phyloP scores from a whole-genome alignment of 331 rosid genomes.

The Acacia concinna region DNA sequence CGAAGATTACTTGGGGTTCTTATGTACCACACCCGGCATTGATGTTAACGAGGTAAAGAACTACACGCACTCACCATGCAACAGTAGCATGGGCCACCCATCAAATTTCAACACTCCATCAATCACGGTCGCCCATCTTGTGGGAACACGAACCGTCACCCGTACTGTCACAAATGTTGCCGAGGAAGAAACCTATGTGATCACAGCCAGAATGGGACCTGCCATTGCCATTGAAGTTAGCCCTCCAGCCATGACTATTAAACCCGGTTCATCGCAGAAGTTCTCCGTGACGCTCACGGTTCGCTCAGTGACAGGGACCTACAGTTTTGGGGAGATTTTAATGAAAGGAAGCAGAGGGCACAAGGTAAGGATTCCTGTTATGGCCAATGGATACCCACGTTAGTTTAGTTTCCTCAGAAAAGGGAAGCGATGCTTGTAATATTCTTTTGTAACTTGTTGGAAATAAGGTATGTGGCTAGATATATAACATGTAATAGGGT shows the following conservation, averaged over 20 bases:
- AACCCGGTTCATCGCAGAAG: constrained; percentile 68
- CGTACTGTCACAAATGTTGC: constrained; percentile 90
- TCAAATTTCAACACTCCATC: constrained; percentile 88
- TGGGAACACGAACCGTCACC: constrained; percentile 59
- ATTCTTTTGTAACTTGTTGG: constrained; percentile 90
- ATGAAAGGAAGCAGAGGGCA: constrained; percentile 94
- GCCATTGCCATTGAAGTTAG: constrained; percentile 75
- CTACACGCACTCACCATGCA: constrained; percentile 79
- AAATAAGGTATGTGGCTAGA: constrained; percentile 53
- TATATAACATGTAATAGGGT: constrained; percentile 45
- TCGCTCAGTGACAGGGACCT: constrained; percentile 74
- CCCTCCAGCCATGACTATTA: constrained; percentile 87
- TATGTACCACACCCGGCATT: constrained; percentile 94
- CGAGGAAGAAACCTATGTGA: constrained; percentile 78
- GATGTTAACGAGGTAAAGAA: constrained; percentile 72
- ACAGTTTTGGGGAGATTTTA: constrained; percentile 85
- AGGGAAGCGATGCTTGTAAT: constrained; percentile 53
- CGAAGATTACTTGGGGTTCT: constrained; percentile 87
- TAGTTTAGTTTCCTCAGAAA: constrained; percentile 48
- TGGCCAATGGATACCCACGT: constrained; percentile 81
- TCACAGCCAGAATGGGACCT: constrained; percentile 85
- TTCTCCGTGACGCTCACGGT: constrained; percentile 72
- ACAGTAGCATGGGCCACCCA: constrained; percentile 69
- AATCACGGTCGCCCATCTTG: constrained; percentile 79
- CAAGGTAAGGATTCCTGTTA: constrained; percentile 90